Base-by-base conservation (phyloP, 768 basidiomycete species). In the Agrocybe pediades region DNA sequence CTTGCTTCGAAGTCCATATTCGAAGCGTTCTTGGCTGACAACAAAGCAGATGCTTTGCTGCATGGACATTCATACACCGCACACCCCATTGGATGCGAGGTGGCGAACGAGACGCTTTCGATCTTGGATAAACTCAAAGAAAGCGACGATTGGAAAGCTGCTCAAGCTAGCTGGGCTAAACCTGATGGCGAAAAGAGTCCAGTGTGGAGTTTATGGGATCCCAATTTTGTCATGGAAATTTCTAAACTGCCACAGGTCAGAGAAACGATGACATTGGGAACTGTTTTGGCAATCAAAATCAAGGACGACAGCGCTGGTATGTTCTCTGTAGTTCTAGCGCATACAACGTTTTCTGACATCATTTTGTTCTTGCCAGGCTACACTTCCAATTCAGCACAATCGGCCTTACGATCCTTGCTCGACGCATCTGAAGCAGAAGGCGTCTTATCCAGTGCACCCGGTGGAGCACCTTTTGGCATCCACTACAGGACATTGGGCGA, bases 51-150 rank as follows among this genome's bases (percentile, higher is more conserved):
- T 56, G 94, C 96, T 15, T 74, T 98, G 13, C 74, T 98, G 2
- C 96, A 98, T 56, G 96, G 96, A 0, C 96, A 98, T 68, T 93
- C 90, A 52, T 98, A 98, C 68, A 97, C 93, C 0, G 96, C 96
- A 2, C 92, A 97, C 66, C 84, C 96, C 0, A 79, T 97, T 33
- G 96, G 94, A 0, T 98, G 96, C 69, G 87, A 90, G 57, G 91
- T 97, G 11, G 96, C 96, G 0, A 87, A 87, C 59, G 83, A 86
- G 69, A 83, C 94, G 2, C 74, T 98, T 39, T 74, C 81, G 27
- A 71, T 89, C 54, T 65, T 95, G 7, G 85, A 87, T 45, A 74
- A 74, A 41, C 56, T 75, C 39, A 67, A 82, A 20, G 54, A 59
- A 25, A 77, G 79, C 54, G 78, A 78, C 9, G 72, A 69, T 8